These are phyloP conservation scores for Hansenula anomala DNA, from an alignment of 1,139 yeast genomes.

Conservation along the genomic window DNA sequence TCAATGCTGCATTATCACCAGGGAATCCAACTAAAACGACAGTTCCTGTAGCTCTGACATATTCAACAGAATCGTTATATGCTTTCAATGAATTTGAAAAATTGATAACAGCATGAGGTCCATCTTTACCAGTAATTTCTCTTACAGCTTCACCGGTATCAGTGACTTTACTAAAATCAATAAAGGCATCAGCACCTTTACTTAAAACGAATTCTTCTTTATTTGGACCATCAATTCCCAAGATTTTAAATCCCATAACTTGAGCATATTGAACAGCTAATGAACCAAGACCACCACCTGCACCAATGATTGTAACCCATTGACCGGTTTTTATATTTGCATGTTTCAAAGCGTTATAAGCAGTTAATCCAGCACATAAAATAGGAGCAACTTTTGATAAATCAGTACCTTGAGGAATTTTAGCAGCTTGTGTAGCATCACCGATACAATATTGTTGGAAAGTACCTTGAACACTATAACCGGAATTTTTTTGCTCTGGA, in stretches of 20 bases:
- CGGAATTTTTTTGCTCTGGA: slow-evolving; percentile 33
- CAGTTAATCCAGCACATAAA: slow-evolving; percentile 32
- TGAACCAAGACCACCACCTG: slow-evolving; percentile 56
- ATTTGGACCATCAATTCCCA: slow-evolving; percentile 61
- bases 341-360: slow-evolving; percentile 6
- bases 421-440: slow-evolving; percentile 61
- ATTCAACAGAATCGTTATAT: slow-evolving; percentile 9
- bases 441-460: slow-evolving; percentile 67
- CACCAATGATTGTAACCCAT: slow-evolving; percentile 65
- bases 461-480: slow-evolving; percentile 40
- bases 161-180: slow-evolving; percentile 10
- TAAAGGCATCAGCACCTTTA: slow-evolving; percentile 8
- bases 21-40: slow-evolving; percentile 12
- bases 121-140: slow-evolving; percentile 8
- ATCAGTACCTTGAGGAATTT: slow-evolving; percentile 51
- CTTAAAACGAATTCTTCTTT: slow-evolving; percentile 38
- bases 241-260: slow-evolving; percentile 59
- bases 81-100: slow-evolving; percentile 7
- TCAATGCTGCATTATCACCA: slow-evolving; percentile 6
- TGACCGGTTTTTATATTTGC: slow-evolving; percentile 21
- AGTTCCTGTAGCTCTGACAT: slow-evolving; percentile 12
- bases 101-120: slow-evolving; percentile 12
- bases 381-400: slow-evolving; percentile 49
- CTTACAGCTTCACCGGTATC: slow-evolving; percentile 4
- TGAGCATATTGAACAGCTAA: slow-evolving; percentile 60